phyloP scores from a whole-genome alignment of 306 rosid species.

The Aeschynomene evenia region DNA sequence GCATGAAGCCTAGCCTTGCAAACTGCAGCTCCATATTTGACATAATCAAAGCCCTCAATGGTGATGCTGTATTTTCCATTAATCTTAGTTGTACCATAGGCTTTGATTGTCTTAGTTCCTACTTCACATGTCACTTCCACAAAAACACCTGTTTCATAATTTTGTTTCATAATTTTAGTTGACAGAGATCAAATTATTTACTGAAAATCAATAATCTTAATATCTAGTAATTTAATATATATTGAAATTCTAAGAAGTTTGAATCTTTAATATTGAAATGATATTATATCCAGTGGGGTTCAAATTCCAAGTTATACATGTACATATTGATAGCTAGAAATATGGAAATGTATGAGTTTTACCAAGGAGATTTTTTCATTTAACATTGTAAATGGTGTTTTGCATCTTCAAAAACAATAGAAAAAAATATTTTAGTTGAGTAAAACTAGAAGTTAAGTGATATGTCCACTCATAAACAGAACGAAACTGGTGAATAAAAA shows the following conservation, averaged over 20 bases:
- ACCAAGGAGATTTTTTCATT: no score
- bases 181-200: background rate
- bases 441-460: background rate
- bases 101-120: conserved; percentile 42
- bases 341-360: no score
- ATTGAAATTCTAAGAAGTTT: no score
- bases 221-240: no score
- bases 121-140: conserved; percentile 60
- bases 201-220: no score
- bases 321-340: no score
- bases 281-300: no score
- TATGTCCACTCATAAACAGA: background rate
- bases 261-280: no score
- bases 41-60: conserved; percentile 45
- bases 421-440: no score
- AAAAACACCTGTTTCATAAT: conserved; percentile 48
- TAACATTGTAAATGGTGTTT: no score
- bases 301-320: no score
- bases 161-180: no score
- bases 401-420: background rate
- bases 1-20: conserved; percentile 62
- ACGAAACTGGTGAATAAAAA: background rate
- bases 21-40: conserved; percentile 40
- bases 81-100: conserved; percentile 61
- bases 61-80: conserved; percentile 63